Evolutionary conservation across 805 yeast species (phyloP).

Genomic region (Priceomyces fermenticarens): DNA sequence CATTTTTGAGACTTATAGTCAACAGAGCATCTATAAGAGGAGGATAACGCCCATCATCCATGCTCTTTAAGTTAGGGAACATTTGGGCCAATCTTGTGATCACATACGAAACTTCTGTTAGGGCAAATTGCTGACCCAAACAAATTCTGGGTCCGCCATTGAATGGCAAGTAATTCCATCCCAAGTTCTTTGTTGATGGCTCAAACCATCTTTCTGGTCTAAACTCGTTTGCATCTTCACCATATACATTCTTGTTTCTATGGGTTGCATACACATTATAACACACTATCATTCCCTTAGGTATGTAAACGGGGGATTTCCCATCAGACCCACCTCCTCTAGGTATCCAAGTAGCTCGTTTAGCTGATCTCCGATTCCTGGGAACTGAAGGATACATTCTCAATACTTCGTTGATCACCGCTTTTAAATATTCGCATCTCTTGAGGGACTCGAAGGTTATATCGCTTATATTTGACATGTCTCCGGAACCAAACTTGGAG

Average conservation of each 20-base stretch:
- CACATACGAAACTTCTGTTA: conserved; percentile 34
- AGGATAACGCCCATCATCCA: conserved; percentile 28
- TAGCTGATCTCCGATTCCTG: conserved; percentile 43
- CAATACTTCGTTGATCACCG: conserved; percentile 46
- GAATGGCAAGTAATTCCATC: conserved; percentile 36
- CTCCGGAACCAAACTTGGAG: conserved; percentile 29
- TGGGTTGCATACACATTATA: conserved; percentile 44
- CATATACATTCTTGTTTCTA: conserved; percentile 28
- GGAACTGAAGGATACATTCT: conserved; percentile 55
- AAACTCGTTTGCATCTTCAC: conserved; percentile 27
- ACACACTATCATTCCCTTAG: conserved; percentile 40
- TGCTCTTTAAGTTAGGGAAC: conserved; percentile 23
- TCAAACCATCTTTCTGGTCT: conserved; percentile 33
- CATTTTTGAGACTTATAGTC: conserved; percentile 26
- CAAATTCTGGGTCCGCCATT: conserved; percentile 39
- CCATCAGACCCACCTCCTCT: conserved; percentile 47
- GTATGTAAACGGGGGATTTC: conserved; percentile 36
- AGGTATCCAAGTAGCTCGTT: conserved; percentile 46
- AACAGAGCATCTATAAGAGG: conserved; percentile 26
- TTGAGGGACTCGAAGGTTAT: conserved; percentile 47
- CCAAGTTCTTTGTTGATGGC: conserved; percentile 22
- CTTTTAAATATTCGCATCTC: conserved; percentile 44
- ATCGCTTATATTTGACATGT: conserved; percentile 28
- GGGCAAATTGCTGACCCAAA: conserved; percentile 38
- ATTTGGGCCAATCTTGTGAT: conserved; percentile 26